Conservation (phyloP, 1,139 yeast genomes). For the Saccharomyces hybrid region DNA sequence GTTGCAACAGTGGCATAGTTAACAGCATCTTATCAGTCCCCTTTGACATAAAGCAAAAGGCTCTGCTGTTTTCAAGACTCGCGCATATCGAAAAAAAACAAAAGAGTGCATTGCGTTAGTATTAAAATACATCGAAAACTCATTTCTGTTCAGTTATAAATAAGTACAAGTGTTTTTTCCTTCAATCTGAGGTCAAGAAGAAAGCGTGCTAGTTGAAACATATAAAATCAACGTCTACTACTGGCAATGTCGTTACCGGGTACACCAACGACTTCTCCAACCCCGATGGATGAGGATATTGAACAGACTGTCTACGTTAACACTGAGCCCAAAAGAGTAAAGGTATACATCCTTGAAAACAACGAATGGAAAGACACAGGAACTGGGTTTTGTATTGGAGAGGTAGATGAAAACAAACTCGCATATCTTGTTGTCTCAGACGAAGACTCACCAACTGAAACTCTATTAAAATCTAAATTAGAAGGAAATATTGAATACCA, state of each 20-base stretch:
- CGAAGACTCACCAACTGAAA: constrained; percentile 54
- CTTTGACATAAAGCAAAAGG: background rate
- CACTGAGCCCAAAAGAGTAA: constrained; percentile 64
- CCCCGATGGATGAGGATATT: background rate
- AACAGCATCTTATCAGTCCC: background rate
- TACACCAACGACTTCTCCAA: background rate
- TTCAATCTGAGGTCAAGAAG: too few relatives aligned
- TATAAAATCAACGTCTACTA: too few relatives aligned
- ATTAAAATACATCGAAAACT: background rate
- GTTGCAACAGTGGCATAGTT: background rate
- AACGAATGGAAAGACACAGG: constrained; percentile 92
- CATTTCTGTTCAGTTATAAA: background rate
- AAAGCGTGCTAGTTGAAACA: too few relatives aligned
- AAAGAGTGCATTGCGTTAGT: background rate
- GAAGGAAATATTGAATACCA: constrained; percentile 80
- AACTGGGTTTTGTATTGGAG: constrained; percentile 84
- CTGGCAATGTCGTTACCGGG: background rate
- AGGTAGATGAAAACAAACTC: constrained; percentile 8
- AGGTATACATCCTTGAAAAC: constrained; percentile 73
- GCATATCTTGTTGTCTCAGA: constrained; percentile 59
- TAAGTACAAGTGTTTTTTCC: background rate
- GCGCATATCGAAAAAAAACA: background rate
- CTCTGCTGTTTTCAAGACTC: background rate
- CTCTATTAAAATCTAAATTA: constrained; percentile 57
- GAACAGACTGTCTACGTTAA: constrained; percentile 10